phyloP scores from a whole-genome alignment of 371 early-diverging fungal genomes.

The Chytridium lagenaria region DNA sequence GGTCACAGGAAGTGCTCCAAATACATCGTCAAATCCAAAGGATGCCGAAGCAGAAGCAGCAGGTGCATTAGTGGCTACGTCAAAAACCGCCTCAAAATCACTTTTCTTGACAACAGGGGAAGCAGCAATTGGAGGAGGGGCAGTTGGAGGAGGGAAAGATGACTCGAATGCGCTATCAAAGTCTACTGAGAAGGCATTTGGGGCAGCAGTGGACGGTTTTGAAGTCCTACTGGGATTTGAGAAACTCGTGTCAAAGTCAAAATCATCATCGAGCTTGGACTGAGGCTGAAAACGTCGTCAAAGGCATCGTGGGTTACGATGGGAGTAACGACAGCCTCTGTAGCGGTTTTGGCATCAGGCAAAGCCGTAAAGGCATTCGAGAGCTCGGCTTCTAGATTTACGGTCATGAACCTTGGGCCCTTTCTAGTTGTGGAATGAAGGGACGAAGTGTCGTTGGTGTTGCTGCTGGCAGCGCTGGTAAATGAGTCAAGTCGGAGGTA shows the following conservation, averaged over 20 bases:
- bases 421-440: conserved; percentile 10
- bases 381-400: conserved; percentile 28
- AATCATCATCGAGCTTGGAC: conserved; percentile 7
- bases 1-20: conserved; percentile 4
- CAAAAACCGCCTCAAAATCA: conserved; percentile 10
- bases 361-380: conserved; percentile 34
- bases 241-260: conserved; percentile 20
- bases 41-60: conserved; percentile 1
- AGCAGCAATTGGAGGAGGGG: background rate
- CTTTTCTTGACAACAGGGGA: background rate
- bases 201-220: background rate
- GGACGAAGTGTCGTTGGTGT: conserved; percentile 14
- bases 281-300: conserved; percentile 24
- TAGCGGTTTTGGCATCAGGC: background rate
- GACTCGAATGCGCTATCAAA: conserved; percentile 13
- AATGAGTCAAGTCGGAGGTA: conserved; percentile 14
- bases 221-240: background rate
- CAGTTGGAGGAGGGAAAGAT: background rate
- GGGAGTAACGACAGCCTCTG: background rate
- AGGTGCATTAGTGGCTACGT: background rate
- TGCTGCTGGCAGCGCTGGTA: conserved; percentile 12
- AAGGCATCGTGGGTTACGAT: conserved; percentile 15
- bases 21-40: conserved; percentile 20
- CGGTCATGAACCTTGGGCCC: background rate
- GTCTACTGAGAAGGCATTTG: conserved; percentile 8